These are phyloP conservation scores for Ceratocystis harringtonii DNA, from an alignment of 2,329 filamentous ascomycete genomes.

Conservation along the genomic window DNA sequence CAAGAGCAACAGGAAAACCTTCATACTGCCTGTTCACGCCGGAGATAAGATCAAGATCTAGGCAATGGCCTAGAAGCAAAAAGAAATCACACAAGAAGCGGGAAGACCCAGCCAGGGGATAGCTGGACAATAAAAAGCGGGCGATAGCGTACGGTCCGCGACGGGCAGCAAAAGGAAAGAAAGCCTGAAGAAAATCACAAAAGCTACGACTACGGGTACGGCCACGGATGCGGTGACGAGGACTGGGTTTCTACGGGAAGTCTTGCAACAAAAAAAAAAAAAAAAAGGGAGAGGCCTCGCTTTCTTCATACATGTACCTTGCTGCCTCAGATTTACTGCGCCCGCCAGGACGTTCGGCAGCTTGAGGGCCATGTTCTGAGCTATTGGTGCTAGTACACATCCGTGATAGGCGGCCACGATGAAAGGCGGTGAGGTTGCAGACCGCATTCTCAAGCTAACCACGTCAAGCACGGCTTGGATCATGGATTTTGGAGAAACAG, in stretches of 20 bases:
- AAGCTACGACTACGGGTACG: neutral
- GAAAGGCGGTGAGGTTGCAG: neutral
- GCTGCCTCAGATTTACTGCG: neutral
- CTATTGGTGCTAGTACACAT: too few species aligned
- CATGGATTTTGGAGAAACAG: neutral
- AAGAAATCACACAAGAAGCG: neutral
- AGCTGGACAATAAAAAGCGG: neutral
- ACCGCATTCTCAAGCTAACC: neutral
- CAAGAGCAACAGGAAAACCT: too few species aligned
- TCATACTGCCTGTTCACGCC: too few species aligned
- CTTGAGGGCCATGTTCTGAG: neutral
- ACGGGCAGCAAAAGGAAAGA: neutral
- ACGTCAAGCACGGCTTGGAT: neutral
- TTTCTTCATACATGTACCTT: neutral
- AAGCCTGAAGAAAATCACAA: neutral
- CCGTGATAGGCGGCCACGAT: neutral
- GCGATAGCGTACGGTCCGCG: neutral
- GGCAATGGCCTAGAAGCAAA: too few species aligned
- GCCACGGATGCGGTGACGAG: neutral
- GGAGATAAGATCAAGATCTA: too few species aligned
- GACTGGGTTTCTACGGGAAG: conserved; percentile 3
- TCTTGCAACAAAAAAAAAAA: neutral
- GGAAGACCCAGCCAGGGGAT: neutral
- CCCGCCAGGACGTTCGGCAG: neutral
- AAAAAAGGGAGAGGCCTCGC: neutral